These are phyloP conservation scores for Botrytis fabae DNA, from an alignment of 2,329 filamentous ascomycete genomes.

Conservation along the genomic window DNA sequence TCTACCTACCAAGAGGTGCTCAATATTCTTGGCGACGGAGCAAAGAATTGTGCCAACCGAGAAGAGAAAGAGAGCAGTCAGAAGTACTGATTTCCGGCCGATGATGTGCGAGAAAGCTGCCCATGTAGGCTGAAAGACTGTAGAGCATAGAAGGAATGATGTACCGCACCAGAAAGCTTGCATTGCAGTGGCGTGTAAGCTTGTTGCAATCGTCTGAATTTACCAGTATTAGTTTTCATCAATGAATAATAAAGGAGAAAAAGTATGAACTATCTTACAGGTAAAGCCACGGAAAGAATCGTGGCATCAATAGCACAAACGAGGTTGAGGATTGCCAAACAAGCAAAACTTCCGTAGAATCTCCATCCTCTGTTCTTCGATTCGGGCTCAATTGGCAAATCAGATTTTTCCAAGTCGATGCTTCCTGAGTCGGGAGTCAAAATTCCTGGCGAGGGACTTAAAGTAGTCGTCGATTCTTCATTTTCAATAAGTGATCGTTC, in stretches of 20 bases:
- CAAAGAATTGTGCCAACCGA: slow-evolving; percentile 38
- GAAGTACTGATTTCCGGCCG: slow-evolving; percentile 31
- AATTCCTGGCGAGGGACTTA: not conserved
- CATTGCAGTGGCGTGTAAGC: slow-evolving; percentile 52
- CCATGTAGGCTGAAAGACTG: slow-evolving; percentile 55
- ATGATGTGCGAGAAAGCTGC: slow-evolving; percentile 35
- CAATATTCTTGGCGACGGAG: slow-evolving; percentile 37
- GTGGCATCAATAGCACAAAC: slow-evolving; percentile 67
- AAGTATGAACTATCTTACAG: slow-evolving; percentile 27
- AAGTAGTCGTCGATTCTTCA: not conserved
- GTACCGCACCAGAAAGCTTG: slow-evolving; percentile 69
- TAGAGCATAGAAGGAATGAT: slow-evolving; percentile 64
- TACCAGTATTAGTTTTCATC: not conserved
- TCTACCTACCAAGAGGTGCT: slow-evolving; percentile 40
- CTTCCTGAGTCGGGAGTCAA: not conserved
- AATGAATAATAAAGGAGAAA: slow-evolving; percentile 6
- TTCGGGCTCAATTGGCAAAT: not conserved
- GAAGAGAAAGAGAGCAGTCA: slow-evolving; percentile 33
- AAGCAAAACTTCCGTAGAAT: slow-evolving; percentile 34
- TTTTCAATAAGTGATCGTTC: not conserved
- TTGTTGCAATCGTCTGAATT: slow-evolving; percentile 53
- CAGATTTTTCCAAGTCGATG: slow-evolving; percentile 1
- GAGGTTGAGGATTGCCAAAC: slow-evolving; percentile 42
- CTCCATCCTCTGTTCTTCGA: slow-evolving; percentile 25
- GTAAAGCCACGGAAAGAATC: slow-evolving; percentile 46